These are phyloP conservation scores for Suillus bovinus DNA, from an alignment of 768 basidiomycete species.

Conservation along the genomic window DNA sequence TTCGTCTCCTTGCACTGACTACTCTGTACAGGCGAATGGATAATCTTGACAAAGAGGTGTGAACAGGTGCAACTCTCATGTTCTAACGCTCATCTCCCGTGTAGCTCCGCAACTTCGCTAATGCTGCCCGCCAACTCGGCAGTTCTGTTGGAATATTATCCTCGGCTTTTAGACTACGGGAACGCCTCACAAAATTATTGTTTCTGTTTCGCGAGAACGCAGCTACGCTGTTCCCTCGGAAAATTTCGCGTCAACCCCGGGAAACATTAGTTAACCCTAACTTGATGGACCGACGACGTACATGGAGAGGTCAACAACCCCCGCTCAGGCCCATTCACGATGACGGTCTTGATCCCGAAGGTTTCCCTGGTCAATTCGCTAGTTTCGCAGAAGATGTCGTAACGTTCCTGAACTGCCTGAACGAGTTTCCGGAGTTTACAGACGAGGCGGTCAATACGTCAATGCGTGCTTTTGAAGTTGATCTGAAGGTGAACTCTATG, in stretches of 20 bases:
- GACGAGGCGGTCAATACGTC: slow-evolving; percentile 53
- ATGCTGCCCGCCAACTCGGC: slow-evolving; percentile 55
- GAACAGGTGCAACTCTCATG: slow-evolving; percentile 4
- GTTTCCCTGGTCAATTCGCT: slow-evolving; percentile 47
- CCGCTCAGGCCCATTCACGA: slow-evolving; percentile 39
- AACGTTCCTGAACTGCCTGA: slow-evolving; percentile 53
- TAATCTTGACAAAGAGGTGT: slow-evolving; percentile 49
- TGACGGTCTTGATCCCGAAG: slow-evolving; percentile 48
- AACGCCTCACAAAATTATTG: slow-evolving; percentile 50
- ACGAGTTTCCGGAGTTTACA: slow-evolving; percentile 57
- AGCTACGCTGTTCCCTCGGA: slow-evolving; percentile 55
- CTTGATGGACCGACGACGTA: slow-evolving; percentile 31
- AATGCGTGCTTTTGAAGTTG: slow-evolving; percentile 49
- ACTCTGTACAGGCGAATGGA: slow-evolving; percentile 40
- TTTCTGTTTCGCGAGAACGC: slow-evolving; percentile 57
- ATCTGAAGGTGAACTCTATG: slow-evolving; percentile 43
- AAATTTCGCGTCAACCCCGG: slow-evolving; percentile 39
- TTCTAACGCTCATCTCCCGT: slow-evolving; percentile 16
- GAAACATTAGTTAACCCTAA: slow-evolving; percentile 41
- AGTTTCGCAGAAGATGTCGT: slow-evolving; percentile 49
- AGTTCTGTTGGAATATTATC: slow-evolving; percentile 58
- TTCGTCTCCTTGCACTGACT: slow-evolving; percentile 10
- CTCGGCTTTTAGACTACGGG: slow-evolving; percentile 51
- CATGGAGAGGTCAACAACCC: slow-evolving; percentile 36
- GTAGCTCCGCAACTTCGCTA: slow-evolving; percentile 53